phyloP scores from a whole-genome alignment of 139 green algal species.

The Nannochloris sp. region DNA sequence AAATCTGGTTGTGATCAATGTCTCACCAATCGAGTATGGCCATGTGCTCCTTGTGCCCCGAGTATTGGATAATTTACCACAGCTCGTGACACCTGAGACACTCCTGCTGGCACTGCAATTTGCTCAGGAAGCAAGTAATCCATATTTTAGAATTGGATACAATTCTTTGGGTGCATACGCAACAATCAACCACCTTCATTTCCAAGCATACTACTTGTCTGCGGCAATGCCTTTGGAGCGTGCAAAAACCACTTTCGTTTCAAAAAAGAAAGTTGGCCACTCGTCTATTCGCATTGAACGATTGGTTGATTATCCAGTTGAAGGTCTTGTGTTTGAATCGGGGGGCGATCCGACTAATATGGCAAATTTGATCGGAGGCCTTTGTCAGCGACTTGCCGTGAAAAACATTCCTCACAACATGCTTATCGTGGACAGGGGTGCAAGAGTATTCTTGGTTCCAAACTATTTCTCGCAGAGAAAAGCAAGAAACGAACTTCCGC shows the following conservation, averaged over 20 bases:
- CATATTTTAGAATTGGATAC: slow-evolving; percentile 90
- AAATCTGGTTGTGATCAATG: slow-evolving; percentile 94
- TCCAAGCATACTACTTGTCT: slow-evolving; percentile 82
- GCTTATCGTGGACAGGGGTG: slow-evolving; percentile 82
- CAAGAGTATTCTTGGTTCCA: slow-evolving; percentile 78
- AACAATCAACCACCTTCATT: slow-evolving; percentile 99
- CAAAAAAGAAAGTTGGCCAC: not conserved
- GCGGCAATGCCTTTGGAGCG: slow-evolving; percentile 76
- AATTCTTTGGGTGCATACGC: slow-evolving; percentile 95
- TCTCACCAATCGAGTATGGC: slow-evolving; percentile 96
- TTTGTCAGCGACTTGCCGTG: slow-evolving; percentile 57
- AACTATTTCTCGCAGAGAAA: slow-evolving; percentile 77
- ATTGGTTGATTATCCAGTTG: slow-evolving; percentile 79
- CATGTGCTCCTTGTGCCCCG: slow-evolving; percentile 93
- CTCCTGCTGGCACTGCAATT: slow-evolving; percentile 85
- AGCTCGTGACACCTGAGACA: slow-evolving; percentile 45
- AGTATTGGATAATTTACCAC: slow-evolving; percentile 56
- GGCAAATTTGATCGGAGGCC: slow-evolving; percentile 48
- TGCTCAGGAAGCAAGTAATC: slow-evolving; percentile 69
- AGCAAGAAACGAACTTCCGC: slow-evolving; percentile 54
- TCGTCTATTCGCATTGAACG: slow-evolving; percentile 40
- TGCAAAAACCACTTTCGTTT: slow-evolving; percentile 50
- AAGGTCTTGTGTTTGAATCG: slow-evolving; percentile 79
- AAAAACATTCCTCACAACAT: slow-evolving; percentile 92
- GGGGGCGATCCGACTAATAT: slow-evolving; percentile 44